A percentile compares a stretch with the other conserved stretches of the same genome.
These are phyloP conservation scores for Populus euphratica DNA, from an alignment of 345 rosid genomes.

Conservation along the genomic window DNA sequence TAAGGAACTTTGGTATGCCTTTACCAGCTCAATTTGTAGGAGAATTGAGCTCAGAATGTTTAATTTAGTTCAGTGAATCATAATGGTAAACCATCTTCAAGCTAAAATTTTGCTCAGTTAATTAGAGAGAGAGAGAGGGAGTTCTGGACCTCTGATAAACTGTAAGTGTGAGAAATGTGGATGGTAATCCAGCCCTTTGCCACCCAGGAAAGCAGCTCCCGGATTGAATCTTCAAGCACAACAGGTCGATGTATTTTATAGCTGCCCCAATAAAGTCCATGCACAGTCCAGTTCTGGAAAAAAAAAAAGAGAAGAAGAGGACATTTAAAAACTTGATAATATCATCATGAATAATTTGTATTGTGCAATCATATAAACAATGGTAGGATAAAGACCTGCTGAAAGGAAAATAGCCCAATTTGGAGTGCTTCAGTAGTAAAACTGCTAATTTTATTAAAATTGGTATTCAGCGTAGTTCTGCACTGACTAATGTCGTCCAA, in stretches of 20 bases:
- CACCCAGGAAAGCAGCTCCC: conserved; percentile 80
- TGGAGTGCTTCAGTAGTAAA: background rate
- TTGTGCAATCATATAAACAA: background rate
- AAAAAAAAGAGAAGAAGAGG: background rate
- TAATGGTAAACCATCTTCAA: background rate
- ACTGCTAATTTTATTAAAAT: background rate
- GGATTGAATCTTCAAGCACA: conserved; percentile 66
- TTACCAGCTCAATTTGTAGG: too few species aligned
- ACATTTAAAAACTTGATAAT: background rate
- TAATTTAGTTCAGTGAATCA: too few species aligned
- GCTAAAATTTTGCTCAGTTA: background rate
- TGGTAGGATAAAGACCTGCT: background rate
- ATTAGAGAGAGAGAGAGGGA: background rate
- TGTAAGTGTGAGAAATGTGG: conserved; percentile 70
- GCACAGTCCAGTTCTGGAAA: conserved; percentile 93
- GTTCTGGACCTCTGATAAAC: conserved; percentile 59
- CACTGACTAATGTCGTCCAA: background rate
- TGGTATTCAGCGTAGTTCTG: background rate
- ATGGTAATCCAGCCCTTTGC: conserved; percentile 56
- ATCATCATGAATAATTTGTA: background rate
- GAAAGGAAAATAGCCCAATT: background rate
- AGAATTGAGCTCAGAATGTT: too few species aligned
- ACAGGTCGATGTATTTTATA: conserved; percentile 53
- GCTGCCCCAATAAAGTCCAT: conserved; percentile 98
- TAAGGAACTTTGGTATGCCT: too few species aligned